Conservation (phyloP, 345 rosid genomes). For the Excoecaria agallocha region DNA sequence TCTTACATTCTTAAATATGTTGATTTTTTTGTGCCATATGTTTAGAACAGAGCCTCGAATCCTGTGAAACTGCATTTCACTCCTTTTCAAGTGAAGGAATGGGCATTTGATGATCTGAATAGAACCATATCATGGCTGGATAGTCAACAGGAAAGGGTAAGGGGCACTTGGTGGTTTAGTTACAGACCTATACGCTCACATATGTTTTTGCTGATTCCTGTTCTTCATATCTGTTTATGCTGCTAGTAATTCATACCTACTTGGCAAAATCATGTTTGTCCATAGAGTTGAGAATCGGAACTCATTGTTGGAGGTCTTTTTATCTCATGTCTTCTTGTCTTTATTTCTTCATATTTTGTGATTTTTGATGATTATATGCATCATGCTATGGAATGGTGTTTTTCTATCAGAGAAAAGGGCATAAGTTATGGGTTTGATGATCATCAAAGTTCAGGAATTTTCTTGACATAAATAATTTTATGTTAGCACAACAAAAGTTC, state of each 20-base stretch:
- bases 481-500: not conserved
- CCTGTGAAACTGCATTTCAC: too few species aligned
- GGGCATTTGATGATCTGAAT: not conserved
- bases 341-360: not conserved
- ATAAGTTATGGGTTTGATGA: not conserved
- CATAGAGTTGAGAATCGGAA: not conserved
- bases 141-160: constrained; percentile 82
- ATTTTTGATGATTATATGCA: not conserved
- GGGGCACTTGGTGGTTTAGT: constrained; percentile 9
- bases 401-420: not conserved
- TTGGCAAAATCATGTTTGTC: not conserved
- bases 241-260: not conserved
- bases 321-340: not conserved
- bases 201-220: not conserved
- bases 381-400: not conserved
- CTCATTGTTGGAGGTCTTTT: not conserved
- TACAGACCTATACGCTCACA: not conserved
- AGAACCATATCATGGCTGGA: constrained; percentile 77
- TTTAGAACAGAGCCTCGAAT: too few species aligned
- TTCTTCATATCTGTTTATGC: not conserved
- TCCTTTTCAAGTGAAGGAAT: too few species aligned
- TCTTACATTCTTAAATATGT: not conserved
- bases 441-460: not conserved
- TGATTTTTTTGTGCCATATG: too few species aligned
- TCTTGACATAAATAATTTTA: not conserved